Evolutionary conservation across 805 yeast species (phyloP).

Genomic region (Myxozyma lipomycoides): DNA sequence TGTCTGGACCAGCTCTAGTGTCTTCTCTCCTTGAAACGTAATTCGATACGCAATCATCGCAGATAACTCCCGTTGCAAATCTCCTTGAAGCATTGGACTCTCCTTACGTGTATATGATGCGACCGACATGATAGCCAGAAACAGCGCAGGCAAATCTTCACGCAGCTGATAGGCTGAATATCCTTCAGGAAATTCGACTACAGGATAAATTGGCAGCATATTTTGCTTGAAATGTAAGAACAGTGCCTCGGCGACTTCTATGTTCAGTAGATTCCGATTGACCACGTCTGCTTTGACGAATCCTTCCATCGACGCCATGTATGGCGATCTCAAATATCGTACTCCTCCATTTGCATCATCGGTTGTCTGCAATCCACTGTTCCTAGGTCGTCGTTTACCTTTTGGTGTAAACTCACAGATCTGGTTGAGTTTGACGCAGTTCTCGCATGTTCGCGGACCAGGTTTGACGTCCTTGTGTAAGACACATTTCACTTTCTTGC

Average conservation of each 20-base stretch:
- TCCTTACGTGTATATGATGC: background rate
- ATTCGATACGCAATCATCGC: constrained; percentile 11
- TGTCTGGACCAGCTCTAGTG: constrained; percentile 9
- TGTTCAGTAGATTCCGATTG: constrained; percentile 1
- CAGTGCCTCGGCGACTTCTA: constrained; percentile 6
- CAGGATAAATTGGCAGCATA: constrained; percentile 11
- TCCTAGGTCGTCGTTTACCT: background rate
- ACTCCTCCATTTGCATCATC: background rate
- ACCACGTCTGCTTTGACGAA: constrained; percentile 4
- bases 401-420: background rate
- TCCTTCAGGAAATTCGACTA: constrained; percentile 8
- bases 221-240: constrained; percentile 3
- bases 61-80: constrained; percentile 4
- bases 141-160: constrained; percentile 7
- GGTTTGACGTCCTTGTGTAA: background rate
- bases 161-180: constrained; percentile 10
- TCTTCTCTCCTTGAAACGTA: constrained; percentile 5
- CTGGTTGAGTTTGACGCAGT: background rate
- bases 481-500: background rate
- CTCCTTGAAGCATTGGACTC: background rate
- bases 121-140: constrained; percentile 11
- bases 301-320: background rate
- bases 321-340: background rate
- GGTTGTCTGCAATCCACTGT: background rate
- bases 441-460: background rate